Base-by-base conservation (phyloP, 1,284 basidiomycete species). In the Entoloma clypeatum region DNA sequence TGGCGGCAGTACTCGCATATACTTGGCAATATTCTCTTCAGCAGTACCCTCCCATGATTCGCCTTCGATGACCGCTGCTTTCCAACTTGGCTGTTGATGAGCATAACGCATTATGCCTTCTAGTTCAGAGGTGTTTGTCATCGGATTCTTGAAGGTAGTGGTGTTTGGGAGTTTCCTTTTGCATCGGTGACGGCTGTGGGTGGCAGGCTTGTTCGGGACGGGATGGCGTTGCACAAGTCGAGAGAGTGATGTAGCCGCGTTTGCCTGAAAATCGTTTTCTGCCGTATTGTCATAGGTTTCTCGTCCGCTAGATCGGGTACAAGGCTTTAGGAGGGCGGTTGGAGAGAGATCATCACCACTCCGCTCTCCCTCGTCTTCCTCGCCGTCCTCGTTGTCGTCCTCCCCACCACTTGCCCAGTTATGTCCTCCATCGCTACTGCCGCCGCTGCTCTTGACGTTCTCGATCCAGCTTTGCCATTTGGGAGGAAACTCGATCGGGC, bases 31-130 rank as follows among this genome's bases (percentile, higher is more conserved):
- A 30, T 43, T 43, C 26, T 43, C 41, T 30, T 43, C 35, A 13
- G 41, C 18, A 21, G 35, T 43, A n/a, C 41, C 41, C 5, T 43
- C 41, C 41, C 41, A 43, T 27, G 35, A 38, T 28, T 43, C 41
- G 11, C 41, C 36, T 19, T 23, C 32, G 9, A 34, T 34, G 19
- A 34, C 32, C 21, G 32, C 32, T 34, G 32, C 32, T 22, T 14
- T 34, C 32, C 32, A 21, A 34, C 32, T 34, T 34, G 32, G 32
- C 10, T 34, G 32, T 34, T 34, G 32, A 13, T 22, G 32, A 34
- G 41, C 41, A 32, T 31, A 31, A 21, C 41, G 41, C 32, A 30
- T 43, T 21, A 43, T 19, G n/a, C 33, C 25, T n/a, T 38, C 26
- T 21, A 43, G 41, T 32, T 37, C 35, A 17, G 26, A 18, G 18